phyloP scores from a whole-genome alignment of 2,329 filamentous ascomycete genomes.

The Trichoderma cornu-damae region DNA sequence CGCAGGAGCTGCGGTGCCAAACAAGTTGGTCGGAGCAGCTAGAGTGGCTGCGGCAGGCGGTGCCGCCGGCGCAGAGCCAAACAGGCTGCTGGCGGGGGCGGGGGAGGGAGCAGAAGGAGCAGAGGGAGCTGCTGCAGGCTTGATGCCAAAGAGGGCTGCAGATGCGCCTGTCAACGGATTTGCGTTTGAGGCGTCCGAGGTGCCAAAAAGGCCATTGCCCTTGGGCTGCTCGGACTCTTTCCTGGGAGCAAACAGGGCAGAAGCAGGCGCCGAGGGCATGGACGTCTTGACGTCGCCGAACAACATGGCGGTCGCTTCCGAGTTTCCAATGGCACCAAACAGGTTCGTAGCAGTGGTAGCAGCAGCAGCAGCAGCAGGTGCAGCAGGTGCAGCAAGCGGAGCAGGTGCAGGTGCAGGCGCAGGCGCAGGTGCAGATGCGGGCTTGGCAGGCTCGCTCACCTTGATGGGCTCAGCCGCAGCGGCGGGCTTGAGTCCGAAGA shows the following conservation, averaged over 20 bases:
- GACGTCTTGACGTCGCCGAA: constrained; percentile 36
- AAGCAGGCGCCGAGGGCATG: constrained; percentile 21
- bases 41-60: constrained; percentile 25
- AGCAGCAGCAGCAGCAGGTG: too few species aligned
- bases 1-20: constrained; percentile 32
- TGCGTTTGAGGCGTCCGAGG: background rate
- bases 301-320: constrained; percentile 32
- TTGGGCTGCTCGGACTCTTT: background rate
- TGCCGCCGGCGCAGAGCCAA: constrained; percentile 31
- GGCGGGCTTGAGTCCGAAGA: constrained; percentile 34
- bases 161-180: constrained; percentile 7
- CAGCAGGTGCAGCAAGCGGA: too few species aligned
- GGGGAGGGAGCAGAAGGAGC: constrained; percentile 24
- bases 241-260: background rate
- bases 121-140: constrained; percentile 28
- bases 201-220: background rate
- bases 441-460: constrained; percentile 20
- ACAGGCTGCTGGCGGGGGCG: constrained; percentile 32
- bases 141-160: constrained; percentile 14
- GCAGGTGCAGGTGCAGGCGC: too few species aligned
- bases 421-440: too few species aligned
- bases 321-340: constrained; percentile 37
- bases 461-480: constrained; percentile 27
- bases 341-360: constrained; percentile 30
- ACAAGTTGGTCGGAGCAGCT: constrained; percentile 34